Evolutionary conservation across 2,329 filamentous ascomycete genomes (phyloP).

Genomic region (Geosmithia flava): DNA sequence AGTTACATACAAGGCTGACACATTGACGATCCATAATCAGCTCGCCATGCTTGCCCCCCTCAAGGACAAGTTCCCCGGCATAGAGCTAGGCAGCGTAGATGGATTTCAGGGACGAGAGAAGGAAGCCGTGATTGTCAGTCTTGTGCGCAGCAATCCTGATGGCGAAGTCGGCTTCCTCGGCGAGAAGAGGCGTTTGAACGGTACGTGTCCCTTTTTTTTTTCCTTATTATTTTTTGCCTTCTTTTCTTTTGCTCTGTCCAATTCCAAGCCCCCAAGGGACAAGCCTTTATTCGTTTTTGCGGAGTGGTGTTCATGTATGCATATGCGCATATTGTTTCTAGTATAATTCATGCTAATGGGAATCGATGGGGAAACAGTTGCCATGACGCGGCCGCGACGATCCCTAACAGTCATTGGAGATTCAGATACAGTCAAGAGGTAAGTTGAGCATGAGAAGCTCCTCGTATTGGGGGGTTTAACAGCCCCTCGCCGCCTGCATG

Average conservation of each 20-base stretch:
- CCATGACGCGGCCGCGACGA: slow-evolving; percentile 89
- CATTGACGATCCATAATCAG: slow-evolving; percentile 26
- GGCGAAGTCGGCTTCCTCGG: slow-evolving; percentile 86
- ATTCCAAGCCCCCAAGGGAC: background rate
- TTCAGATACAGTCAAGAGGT: slow-evolving; percentile 84
- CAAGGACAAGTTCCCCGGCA: slow-evolving; percentile 68
- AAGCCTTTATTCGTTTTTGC: background rate
- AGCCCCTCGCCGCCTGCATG: background rate
- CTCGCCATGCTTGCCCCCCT: slow-evolving; percentile 68
- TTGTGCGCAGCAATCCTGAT: slow-evolving; percentile 83
- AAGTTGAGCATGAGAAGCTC: slow-evolving; percentile 25
- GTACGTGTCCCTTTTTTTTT: slow-evolving; percentile 35
- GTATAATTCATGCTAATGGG: background rate
- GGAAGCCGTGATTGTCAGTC: slow-evolving; percentile 82
- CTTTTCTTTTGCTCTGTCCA: too few relatives aligned
- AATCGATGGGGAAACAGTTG: slow-evolving; percentile 47
- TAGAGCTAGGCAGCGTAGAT: slow-evolving; percentile 94
- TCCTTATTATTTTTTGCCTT: background rate
- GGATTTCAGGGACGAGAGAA: slow-evolving; percentile 97
- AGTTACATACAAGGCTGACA: background rate
- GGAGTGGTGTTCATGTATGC: background rate
- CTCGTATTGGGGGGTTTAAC: background rate
- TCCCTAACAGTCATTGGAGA: slow-evolving; percentile 88
- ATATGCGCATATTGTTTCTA: background rate
- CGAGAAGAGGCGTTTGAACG: slow-evolving; percentile 86